Base-by-base conservation (phyloP, 1,284 basidiomycete genomes). In the Stygiomarasmius scandens region DNA sequence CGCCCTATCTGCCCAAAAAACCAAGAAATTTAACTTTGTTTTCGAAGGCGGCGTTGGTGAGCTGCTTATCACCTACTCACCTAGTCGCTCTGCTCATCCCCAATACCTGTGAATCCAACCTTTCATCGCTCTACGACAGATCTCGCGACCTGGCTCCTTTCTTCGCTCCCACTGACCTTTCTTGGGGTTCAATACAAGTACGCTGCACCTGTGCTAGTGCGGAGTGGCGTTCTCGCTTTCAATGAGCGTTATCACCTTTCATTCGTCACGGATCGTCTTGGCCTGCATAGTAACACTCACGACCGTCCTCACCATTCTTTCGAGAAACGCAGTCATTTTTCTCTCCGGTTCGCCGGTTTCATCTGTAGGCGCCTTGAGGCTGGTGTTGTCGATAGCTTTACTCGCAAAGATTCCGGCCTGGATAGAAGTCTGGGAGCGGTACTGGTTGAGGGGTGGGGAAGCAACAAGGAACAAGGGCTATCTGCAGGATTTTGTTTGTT, bases 21-120 rank as follows among this genome's bases (percentile, higher is more conserved):
- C n/a, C n/a, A 69, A 64, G 59, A 73, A 68, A 47, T 63, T 65
- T 19, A 66, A 52, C 19, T 22, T 32, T 16, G 25, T 46, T 66
- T 69, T 88, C 16, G 81, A 83, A 66, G 85, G 86, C 41, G 87
- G 87, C 2, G 58, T 87, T 16, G 87, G 87, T 52, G 87, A 87
- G 8, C 61, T 86, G 16, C 75, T 78, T 8, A 66, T 75, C 19
- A 87, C 86, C 14, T 88, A 81, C 69, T 68, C 83, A 88, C 63
- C 61, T 84, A 16, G 74, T 88, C 9, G 65, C 82, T 1, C 72
- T 88, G 8, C 67, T 87, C n/a, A 76, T 88, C 19, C 82, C 6
- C 77, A 77, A 22, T 2, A 38, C 32, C 32, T 78, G 83, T 1
- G 61, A 74, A 0, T 77, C 80, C 23, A 41, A 34, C 32, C 32